Evolutionary conservation across 140 eudicot genomes (phyloP), one percentile per base, ranked within the genome.

Genomic region (Ambrosia hybrid): DNA sequence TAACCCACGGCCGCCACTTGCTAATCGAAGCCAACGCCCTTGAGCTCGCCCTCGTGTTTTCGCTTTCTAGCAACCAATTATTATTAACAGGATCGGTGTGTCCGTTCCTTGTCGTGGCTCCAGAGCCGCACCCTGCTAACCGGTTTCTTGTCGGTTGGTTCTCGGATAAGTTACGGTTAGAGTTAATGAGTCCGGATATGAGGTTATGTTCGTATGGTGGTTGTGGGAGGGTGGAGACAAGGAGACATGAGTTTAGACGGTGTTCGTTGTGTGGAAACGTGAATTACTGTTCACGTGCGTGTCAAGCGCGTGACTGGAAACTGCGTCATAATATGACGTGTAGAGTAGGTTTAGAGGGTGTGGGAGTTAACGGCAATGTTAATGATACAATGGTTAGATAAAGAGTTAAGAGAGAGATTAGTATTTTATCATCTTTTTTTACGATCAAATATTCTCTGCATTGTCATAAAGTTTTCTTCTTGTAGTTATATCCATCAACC

Each of bases 281-380:
- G 72, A 91, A 91, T 38, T 91, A 91, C 58, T 91, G 97, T 82
- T 91, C 97, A 13, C 89, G 97, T 7, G 97, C 96, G 39, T 91
- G 97, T 63, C 97, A 91, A 52, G 97, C 97, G 61, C 81, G 84
- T 13, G 97, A 88, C 59, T 91, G 97, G 96, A 88, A 87, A 71
- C 67, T 72, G 59, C 82, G 97, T 49, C 97, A 91, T 12, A 88
- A 85, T 62, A 74, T 57, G 67, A 85, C 79, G 73, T 91, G 97
- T 66, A 68, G 90, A 49, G 81, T 85, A 86, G 71, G 48, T 7
- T 81, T 73, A 13, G 70, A 9, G 37, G 69, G 70, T 17, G 65
- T 67, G 14, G 79, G 16, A 45, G 9, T 57, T 36, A 21, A 81
- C 58, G 74, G 65, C 2, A 41, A 41, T 8, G 46, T 6, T 41